Percentiles rank a stretch among this genome's conserved stretches.
Evolutionary conservation across 2,329 filamentous ascomycete genomes (phyloP).

Genomic region (Pseudopyrenochaeta lycopersici): DNA sequence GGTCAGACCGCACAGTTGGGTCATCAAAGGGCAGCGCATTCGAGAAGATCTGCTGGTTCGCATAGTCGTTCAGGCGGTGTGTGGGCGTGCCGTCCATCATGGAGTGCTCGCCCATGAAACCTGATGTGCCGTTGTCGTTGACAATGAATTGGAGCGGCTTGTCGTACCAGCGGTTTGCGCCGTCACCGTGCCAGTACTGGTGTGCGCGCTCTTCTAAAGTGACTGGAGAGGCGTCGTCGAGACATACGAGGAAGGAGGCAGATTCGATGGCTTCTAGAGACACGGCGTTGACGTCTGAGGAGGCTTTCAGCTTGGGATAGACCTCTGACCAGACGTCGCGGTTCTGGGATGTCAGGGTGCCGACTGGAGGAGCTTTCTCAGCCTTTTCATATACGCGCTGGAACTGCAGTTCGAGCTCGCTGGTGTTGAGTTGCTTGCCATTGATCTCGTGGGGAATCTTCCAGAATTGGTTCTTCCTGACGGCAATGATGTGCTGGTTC

Average conservation of each 20-base stretch:
- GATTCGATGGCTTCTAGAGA: slow-evolving; percentile 85
- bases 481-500: slow-evolving; percentile 86
- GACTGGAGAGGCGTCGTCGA: slow-evolving; percentile 89
- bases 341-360: slow-evolving; percentile 88
- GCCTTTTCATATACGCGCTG: slow-evolving; percentile 82
- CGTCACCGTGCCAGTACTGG: slow-evolving; percentile 98
- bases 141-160: slow-evolving; percentile 98
- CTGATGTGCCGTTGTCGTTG: slow-evolving; percentile 96
- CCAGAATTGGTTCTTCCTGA: slow-evolving; percentile 98
- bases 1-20: slow-evolving; percentile 77
- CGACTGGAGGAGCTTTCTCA: slow-evolving; percentile 72
- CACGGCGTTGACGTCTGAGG: slow-evolving; percentile 77
- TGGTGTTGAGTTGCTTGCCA: slow-evolving; percentile 85
- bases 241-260: slow-evolving; percentile 88
- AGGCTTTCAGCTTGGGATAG: slow-evolving; percentile 68
- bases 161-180: slow-evolving; percentile 95
- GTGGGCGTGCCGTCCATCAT: slow-evolving; percentile 99
- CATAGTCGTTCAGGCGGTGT: slow-evolving; percentile 93
- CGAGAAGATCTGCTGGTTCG: slow-evolving; percentile 90
- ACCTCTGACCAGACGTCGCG: slow-evolving; percentile 90
- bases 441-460: slow-evolving; percentile 84
- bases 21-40: slow-evolving; percentile 93
- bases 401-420: slow-evolving; percentile 92
- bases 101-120: slow-evolving; percentile 98
- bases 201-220: slow-evolving; percentile 95